Conservation (phyloP, 768 basidiomycete species). For the Trametes elegans region DNA sequence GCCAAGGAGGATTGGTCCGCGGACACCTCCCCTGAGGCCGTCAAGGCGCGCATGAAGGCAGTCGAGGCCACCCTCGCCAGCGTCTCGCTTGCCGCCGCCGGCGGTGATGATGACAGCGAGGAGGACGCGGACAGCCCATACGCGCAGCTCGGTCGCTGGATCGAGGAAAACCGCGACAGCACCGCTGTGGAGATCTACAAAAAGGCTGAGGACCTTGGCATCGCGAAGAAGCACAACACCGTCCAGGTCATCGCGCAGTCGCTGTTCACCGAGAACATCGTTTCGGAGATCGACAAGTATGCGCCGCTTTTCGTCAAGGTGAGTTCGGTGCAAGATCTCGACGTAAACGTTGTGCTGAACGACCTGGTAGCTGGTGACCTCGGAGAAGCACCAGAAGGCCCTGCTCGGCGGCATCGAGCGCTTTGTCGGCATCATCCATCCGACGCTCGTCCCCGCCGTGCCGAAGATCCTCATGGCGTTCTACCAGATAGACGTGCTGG, state of each 20-base stretch:
- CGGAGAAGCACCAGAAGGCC: slow-evolving; percentile 95
- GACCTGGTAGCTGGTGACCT: slow-evolving; percentile 67
- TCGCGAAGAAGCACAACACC: slow-evolving; percentile 94
- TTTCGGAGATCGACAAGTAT: slow-evolving; percentile 63
- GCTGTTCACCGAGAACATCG: slow-evolving; percentile 74
- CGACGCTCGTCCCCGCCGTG: slow-evolving; percentile 66
- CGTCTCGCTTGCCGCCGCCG: slow-evolving; percentile 48
- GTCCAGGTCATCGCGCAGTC: slow-evolving; percentile 80
- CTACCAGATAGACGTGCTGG: slow-evolving; percentile 89
- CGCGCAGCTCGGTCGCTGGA: slow-evolving; percentile 78
- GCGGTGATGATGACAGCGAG: slow-evolving; percentile 89
- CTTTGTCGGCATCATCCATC: slow-evolving; percentile 69
- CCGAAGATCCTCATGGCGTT: slow-evolving; percentile 94
- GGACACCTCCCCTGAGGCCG: slow-evolving; percentile 89
- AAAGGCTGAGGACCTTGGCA: slow-evolving; percentile 86
- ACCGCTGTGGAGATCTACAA: slow-evolving; percentile 73
- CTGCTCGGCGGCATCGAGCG: slow-evolving; percentile 93
- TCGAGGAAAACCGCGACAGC: slow-evolving; percentile 64
- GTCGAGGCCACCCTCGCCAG: slow-evolving; percentile 60
- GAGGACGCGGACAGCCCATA: slow-evolving; percentile 89
- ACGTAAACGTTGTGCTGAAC: not conserved
- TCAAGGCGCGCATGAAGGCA: slow-evolving; percentile 75
- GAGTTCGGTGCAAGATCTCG: slow-evolving; percentile 22
- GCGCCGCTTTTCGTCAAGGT: slow-evolving; percentile 77
- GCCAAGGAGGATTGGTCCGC: slow-evolving; percentile 84